Evolutionary conservation across 1,284 basidiomycete species (phyloP), one percentile per base, ranked within the genome.

Genomic region (Ceratobasidium sp.): DNA sequence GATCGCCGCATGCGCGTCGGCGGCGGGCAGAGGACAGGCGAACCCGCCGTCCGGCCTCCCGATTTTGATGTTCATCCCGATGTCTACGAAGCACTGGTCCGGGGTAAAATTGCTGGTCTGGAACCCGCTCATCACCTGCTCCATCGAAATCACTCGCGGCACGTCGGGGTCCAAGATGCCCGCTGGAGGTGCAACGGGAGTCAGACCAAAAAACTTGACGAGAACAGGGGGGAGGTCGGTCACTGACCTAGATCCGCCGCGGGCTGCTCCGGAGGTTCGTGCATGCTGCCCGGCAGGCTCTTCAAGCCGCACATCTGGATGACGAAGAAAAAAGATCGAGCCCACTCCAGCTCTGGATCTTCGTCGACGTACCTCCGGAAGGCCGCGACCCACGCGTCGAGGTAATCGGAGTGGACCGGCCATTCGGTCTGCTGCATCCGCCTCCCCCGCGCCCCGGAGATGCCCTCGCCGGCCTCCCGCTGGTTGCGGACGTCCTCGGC

Each of bases 271-370:
- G 75, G 75, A 49, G 75, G 75, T 0, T 42, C 23, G 40, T 77
- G 75, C 15, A 77, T 26, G 42, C 75, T 77, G 6, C 15, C 55
- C 4, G 56, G 40, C 23, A 15, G 1, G 23, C 13, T 61, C 56
- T 77, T 77, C 53, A 77, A 18, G 2, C 75, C 75, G 9, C 75
- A 46, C 64, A 77, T 68, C 55, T 77, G 40, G n/a, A 68, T n/a
- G 23, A 20, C 13, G 26, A 77, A 68, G 42, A 77, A 58, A 18
- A 69, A 77, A 2, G 42, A 58, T 26, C 66, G 20, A 3, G 75
- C 75, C 75, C 75, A 77, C 28, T 10, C 23, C 9, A 77, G 64
- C 66, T 60, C 13, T 1, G n/a, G 9, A 12, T 10, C 20, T 2
- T 7, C 33, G 26, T 77, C 18, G 9, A 77, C 56, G 7, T 68